phyloP scores from a whole-genome alignment of 805 yeast species.

The Schwanniomyces sp. region DNA sequence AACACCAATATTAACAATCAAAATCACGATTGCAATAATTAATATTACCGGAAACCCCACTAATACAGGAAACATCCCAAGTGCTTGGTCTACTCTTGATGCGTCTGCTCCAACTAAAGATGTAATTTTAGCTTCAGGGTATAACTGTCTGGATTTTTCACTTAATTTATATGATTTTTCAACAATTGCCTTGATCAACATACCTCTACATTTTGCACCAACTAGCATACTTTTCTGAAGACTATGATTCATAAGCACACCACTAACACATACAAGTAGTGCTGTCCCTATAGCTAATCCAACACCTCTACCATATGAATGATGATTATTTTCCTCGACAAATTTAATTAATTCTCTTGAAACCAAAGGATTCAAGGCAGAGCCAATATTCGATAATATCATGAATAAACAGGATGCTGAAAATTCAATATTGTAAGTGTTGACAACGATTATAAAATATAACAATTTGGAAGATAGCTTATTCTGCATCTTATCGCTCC shows the following conservation, averaged over 20 bases:
- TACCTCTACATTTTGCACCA: slow-evolving; percentile 11
- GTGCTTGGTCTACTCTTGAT: slow-evolving; percentile 12
- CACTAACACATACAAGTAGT: slow-evolving; percentile 34
- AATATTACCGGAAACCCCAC: slow-evolving; percentile 11
- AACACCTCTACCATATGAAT: slow-evolving; percentile 50
- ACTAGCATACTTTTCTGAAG: slow-evolving; percentile 10
- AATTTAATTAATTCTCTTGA: slow-evolving; percentile 59
- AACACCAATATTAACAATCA: slow-evolving; percentile 14
- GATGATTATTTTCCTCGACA: slow-evolving; percentile 10
- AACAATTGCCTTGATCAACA: slow-evolving; percentile 11
- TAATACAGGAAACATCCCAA: slow-evolving; percentile 9
- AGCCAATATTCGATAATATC: slow-evolving; percentile 37
- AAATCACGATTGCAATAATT: slow-evolving; percentile 11
- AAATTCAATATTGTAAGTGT: slow-evolving; percentile 45
- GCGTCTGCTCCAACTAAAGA: slow-evolving; percentile 15
- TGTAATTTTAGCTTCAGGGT: slow-evolving; percentile 12
- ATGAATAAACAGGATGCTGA: slow-evolving; percentile 34
- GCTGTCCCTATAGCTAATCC: slow-evolving; percentile 74
- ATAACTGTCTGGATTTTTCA: slow-evolving; percentile 9
- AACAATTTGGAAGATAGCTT: slow-evolving; percentile 17
- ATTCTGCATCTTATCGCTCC: slow-evolving; percentile 10
- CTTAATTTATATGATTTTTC: slow-evolving; percentile 14
- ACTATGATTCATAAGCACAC: slow-evolving; percentile 10
- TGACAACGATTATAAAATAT: slow-evolving; percentile 41
- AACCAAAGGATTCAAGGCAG: slow-evolving; percentile 59